Base-by-base conservation (phyloP, 2,329 filamentous ascomycete species). In the Phaeosphaeria sp. region DNA sequence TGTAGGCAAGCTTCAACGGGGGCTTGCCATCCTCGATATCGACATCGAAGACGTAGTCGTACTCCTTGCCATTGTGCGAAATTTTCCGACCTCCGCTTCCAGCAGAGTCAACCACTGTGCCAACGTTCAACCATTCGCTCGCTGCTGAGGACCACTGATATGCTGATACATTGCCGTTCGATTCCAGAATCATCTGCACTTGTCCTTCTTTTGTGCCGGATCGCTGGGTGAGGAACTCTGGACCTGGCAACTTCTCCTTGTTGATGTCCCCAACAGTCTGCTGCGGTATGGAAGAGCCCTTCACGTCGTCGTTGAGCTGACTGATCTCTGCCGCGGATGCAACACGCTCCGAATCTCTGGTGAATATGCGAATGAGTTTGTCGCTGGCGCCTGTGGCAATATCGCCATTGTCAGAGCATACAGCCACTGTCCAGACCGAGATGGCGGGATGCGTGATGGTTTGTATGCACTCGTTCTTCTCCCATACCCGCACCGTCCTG, bases 391-490 rank as follows among this genome's bases (percentile, higher is more conserved):
- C 95, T 2, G 91, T 91, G n/a, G 92, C 92, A 59, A 99, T 94
- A 69, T 99, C 96, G 21, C 95, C 94, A 48, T 87, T 96, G 61
- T 92, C 87, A 0, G 84, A 73, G 71, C 91, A 95, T 11, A 87
- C 90, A n/a, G 93, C 91, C 18, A 99, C 92, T 15, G 87, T 84
- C 95, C 95, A 99, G 5, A 99, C 93, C 0, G 94, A 98, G 54
- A 98, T 96, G 10, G 95, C 95, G 11, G 95, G 95, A 71, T 97
- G 93, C 1, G 94, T 97, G 63, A 99, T 98, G 41, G 94, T 97
- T 77, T 99, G 95, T 46, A 97, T 80, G 74, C 94, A 98, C 55
- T 93, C 84, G 15, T 82, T 85, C 46, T 90, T 91, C 66, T 86
- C 89, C 95, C 96, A 99, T 73, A 99, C 82, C 52, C 92, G 87